Evolutionary conservation across 345 rosid species (phyloP).

Genomic region (Capsella bursapastoris): DNA sequence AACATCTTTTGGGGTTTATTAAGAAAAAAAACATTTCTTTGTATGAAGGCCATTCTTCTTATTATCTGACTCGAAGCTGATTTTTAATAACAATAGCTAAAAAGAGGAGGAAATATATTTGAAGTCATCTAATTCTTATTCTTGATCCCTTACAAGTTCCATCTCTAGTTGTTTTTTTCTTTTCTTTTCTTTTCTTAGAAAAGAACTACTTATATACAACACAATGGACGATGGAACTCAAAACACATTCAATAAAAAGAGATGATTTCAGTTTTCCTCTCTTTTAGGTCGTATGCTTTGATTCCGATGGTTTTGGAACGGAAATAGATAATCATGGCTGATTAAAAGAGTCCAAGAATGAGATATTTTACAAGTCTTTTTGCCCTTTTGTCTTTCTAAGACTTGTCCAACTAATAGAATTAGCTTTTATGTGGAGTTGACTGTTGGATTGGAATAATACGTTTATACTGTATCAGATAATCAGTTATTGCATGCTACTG

Average conservation of each 20-base stretch:
- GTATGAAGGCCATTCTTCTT: background rate
- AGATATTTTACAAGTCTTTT: no score
- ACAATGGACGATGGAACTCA: background rate
- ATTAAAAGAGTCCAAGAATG: no score
- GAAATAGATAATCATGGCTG: no score
- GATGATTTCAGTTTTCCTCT: no score
- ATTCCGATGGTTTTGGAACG: no score
- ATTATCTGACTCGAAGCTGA: background rate
- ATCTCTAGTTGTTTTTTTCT: background rate
- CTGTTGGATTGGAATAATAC: no score
- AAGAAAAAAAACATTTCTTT: background rate
- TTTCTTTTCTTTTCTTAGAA: background rate
- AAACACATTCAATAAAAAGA: background rate
- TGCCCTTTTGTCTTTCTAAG: no score
- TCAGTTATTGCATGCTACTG: no score
- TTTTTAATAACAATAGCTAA: background rate
- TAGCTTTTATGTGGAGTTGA: no score
- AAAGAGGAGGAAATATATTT: background rate
- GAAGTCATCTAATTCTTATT: background rate
- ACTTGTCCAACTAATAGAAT: no score
- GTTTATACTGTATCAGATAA: no score
- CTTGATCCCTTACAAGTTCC: background rate
- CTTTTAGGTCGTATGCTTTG: no score
- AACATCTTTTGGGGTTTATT: background rate
- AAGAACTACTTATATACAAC: background rate